Conservation (phyloP, 2,329 filamentous ascomycete genomes). For the Botrytis squamosa region DNA sequence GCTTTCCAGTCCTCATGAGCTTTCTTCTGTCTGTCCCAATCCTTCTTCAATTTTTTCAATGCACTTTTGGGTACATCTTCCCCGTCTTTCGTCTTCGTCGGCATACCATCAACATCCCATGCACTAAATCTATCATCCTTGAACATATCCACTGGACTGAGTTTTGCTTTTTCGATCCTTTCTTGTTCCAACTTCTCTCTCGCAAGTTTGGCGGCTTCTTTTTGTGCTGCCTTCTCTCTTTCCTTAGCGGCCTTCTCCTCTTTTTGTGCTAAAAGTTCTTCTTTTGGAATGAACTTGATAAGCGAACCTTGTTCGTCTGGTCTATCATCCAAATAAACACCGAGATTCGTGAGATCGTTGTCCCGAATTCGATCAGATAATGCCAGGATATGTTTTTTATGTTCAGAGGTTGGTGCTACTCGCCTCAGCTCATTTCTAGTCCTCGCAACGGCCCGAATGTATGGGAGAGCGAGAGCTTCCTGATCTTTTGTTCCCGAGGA, state of each 20-base stretch:
- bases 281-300: constrained; percentile 62
- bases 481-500: constrained; percentile 50
- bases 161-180: constrained; percentile 54
- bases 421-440: constrained; percentile 51
- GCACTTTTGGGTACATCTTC: constrained; percentile 78
- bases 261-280: constrained; percentile 56
- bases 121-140: constrained; percentile 63
- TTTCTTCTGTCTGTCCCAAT: constrained; percentile 90
- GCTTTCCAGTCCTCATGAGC: constrained; percentile 61
- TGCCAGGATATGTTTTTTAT: constrained; percentile 69
- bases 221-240: constrained; percentile 57
- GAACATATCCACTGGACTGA: constrained; percentile 56
- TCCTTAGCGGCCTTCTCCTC: constrained; percentile 61
- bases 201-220: constrained; percentile 40
- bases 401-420: constrained; percentile 50
- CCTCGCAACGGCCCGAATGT: constrained; percentile 48
- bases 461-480: constrained; percentile 55
- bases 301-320: constrained; percentile 65
- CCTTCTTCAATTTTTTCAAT: constrained; percentile 80
- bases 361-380: constrained; percentile 82
- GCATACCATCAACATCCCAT: constrained; percentile 82
- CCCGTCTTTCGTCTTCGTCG: constrained; percentile 73
- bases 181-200: constrained; percentile 50
- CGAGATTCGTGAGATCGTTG: constrained; percentile 74
- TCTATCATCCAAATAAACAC: constrained; percentile 80